phyloP scores from a whole-genome alignment of 805 yeast genomes.

The Lipomyces lipofer region DNA sequence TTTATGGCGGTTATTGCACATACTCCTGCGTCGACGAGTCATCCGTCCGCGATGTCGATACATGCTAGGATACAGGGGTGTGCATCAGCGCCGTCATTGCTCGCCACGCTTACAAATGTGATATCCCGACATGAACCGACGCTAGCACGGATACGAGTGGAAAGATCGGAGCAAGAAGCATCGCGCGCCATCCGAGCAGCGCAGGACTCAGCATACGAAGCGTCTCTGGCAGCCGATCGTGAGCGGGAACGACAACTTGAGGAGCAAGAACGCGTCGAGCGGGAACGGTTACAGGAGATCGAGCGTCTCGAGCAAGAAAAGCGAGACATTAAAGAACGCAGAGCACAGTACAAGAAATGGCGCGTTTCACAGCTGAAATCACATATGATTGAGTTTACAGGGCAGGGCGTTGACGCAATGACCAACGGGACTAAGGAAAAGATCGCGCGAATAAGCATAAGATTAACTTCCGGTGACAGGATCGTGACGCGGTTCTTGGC shows the following conservation, averaged over 20 bases:
- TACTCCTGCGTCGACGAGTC: constrained; percentile 27
- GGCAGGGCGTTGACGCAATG: constrained; percentile 35
- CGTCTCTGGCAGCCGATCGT: constrained; percentile 67
- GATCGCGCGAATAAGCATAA: constrained; percentile 66
- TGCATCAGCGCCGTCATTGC: constrained; percentile 45
- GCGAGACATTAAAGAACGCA: constrained; percentile 21
- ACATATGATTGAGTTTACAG: constrained; percentile 23
- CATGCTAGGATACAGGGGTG: constrained; percentile 65
- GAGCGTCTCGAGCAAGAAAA: constrained; percentile 30
- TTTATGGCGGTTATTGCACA: constrained; percentile 65
- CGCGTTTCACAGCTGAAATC: constrained; percentile 42
- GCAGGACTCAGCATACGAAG: constrained; percentile 77
- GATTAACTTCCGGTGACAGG: constrained; percentile 65
- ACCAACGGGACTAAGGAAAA: constrained; percentile 22
- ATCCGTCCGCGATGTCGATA: constrained; percentile 47
- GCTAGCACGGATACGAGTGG: constrained; percentile 60
- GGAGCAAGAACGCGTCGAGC: constrained; percentile 30
- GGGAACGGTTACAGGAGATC: constrained; percentile 27
- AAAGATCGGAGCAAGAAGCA: constrained; percentile 57
- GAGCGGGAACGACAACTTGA: constrained; percentile 45
- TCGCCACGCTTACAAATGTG: constrained; percentile 49
- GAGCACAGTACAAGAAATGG: constrained; percentile 50
- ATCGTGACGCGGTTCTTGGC: constrained; percentile 51
- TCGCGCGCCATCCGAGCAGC: constrained; percentile 61
- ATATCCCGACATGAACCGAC: constrained; percentile 62